Percentiles rank a stretch among this genome's conserved stretches.
Conservation (phyloP, 306 rosid genomes). For the cucumber (Cucumis sativus) region DNA sequence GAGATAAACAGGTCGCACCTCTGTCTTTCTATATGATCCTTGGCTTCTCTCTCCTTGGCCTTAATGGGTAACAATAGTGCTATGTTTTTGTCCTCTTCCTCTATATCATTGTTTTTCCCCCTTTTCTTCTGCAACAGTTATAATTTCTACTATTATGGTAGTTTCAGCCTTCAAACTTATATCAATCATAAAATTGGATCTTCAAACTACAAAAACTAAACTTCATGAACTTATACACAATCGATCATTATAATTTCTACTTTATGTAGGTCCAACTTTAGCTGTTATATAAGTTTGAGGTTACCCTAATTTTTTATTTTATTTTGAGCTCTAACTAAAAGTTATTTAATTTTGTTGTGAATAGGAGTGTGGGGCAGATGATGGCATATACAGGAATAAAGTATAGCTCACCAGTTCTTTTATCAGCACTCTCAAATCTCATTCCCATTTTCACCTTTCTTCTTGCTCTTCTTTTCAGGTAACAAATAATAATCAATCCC, state of each 20-base stretch:
- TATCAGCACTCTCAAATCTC: slow-evolving; percentile 29
- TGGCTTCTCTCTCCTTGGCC: slow-evolving; percentile 30
- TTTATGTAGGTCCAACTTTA: no score
- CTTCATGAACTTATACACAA: no score
- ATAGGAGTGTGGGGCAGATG: slow-evolving; percentile 25
- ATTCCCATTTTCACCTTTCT: slow-evolving; percentile 35
- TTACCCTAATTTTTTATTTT: no score
- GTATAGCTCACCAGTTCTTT: slow-evolving; percentile 42
- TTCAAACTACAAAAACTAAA: no score
- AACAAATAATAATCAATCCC: no score
- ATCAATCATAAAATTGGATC: no score
- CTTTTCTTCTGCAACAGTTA: no score
- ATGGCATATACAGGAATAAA: slow-evolving; percentile 21
- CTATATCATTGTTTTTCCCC: background rate
- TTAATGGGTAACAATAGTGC: slow-evolving; percentile 16
- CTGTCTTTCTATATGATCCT: slow-evolving; percentile 24
- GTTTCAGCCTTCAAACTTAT: no score
- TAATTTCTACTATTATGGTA: no score
- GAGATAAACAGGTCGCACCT: slow-evolving; percentile 20
- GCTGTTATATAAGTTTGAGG: no score
- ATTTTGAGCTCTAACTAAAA: background rate
- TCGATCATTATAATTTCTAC: no score
- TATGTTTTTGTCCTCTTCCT: background rate
- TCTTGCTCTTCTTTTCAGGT: slow-evolving; percentile 36
- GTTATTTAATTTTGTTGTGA: background rate